Percentiles rank a stretch among this genome's conserved stretches.
These are phyloP conservation scores for Clarireedia hainanense DNA, from an alignment of 2,329 filamentous ascomycete genomes.

Conservation along the genomic window DNA sequence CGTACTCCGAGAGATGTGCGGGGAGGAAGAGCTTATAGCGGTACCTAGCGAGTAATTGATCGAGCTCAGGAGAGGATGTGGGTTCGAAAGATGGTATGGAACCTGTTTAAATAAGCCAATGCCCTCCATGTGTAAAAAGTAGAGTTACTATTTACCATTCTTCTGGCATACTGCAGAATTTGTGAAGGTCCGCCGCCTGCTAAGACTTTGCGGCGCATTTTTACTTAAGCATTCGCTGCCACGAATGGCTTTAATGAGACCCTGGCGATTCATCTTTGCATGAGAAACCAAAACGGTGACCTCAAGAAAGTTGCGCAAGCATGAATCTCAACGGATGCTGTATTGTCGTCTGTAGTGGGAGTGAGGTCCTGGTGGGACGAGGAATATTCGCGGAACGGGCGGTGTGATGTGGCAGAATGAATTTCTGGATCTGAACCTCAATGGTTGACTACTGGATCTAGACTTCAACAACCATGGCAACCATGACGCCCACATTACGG, in stretches of 20 bases:
- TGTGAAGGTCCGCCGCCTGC: slow-evolving; percentile 22
- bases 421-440: slow-evolving; percentile 17
- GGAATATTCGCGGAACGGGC: not conserved
- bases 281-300: not conserved
- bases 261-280: slow-evolving; percentile 16
- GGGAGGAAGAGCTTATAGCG: slow-evolving; percentile 55
- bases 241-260: slow-evolving; percentile 11
- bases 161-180: slow-evolving; percentile 21
- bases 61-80: slow-evolving; percentile 46
- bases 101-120: slow-evolving; percentile 12
- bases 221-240: slow-evolving; percentile 16
- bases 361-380: not conserved
- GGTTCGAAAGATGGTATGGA: slow-evolving; percentile 35
- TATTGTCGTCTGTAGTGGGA: not conserved
- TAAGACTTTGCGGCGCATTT: slow-evolving; percentile 4
- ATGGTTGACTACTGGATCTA: not conserved
- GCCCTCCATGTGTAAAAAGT: not conserved
- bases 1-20: slow-evolving; percentile 44
- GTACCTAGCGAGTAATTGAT: slow-evolving; percentile 43
- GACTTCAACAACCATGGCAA: slow-evolving; percentile 22
- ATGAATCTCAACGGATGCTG: not conserved
- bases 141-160: slow-evolving; percentile 16
- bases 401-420: slow-evolving; percentile 15
- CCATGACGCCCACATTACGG: slow-evolving; percentile 40
- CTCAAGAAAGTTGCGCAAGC: not conserved